These are phyloP conservation scores for Coemansia aciculifera DNA, from an alignment of 192 early-diverging fungal species.

Conservation along the genomic window DNA sequence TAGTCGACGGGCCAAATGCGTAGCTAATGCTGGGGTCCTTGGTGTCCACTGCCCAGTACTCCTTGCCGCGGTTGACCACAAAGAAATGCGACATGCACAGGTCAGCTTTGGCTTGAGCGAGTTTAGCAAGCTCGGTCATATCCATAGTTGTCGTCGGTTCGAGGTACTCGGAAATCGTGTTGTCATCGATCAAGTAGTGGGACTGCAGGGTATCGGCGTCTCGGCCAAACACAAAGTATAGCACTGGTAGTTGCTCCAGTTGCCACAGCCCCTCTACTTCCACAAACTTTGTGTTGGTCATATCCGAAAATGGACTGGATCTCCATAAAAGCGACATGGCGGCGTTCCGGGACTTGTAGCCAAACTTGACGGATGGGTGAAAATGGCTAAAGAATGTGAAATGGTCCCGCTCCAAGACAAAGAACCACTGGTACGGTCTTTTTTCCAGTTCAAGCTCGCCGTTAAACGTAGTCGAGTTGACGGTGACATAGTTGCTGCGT, in stretches of 20 bases:
- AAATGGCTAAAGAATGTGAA: not conserved
- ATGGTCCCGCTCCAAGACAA: conserved; percentile 1
- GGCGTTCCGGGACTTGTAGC: conserved; percentile 12
- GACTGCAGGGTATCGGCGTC: not conserved
- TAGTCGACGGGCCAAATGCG: not conserved
- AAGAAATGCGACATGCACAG: conserved; percentile 8
- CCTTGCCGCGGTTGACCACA: conserved; percentile 7
- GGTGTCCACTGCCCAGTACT: conserved; percentile 2
- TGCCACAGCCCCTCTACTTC: not conserved
- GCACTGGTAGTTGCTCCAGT: conserved; percentile 1
- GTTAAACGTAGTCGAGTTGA: not conserved
- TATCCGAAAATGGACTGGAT: not conserved
- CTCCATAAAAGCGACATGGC: conserved; percentile 9
- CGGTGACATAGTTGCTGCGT: not conserved
- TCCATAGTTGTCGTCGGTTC: not conserved
- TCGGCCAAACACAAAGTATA: conserved; percentile 1
- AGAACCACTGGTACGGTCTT: not conserved
- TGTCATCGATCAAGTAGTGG: conserved; percentile 4
- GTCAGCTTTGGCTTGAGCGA: not conserved
- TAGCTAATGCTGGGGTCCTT: not conserved
- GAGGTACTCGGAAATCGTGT: conserved; percentile 5
- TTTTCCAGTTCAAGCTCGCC: not conserved
- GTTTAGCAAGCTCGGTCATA: not conserved
- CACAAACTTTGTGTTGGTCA: not conserved
- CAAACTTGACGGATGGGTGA: not conserved